phyloP scores from a whole-genome alignment of 1,284 basidiomycete species.

The Rhodotorula sp. region DNA sequence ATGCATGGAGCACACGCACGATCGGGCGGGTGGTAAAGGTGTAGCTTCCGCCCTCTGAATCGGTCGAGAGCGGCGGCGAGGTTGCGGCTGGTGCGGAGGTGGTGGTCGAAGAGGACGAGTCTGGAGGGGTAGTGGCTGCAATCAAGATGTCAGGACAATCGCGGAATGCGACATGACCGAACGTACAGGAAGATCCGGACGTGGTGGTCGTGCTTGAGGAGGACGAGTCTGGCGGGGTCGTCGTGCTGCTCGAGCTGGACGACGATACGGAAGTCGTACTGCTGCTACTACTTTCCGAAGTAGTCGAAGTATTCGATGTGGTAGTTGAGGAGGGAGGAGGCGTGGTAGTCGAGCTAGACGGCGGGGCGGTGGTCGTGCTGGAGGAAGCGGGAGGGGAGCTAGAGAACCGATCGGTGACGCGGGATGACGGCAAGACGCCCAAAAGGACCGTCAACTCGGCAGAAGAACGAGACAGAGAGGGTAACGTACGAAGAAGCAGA shows the following conservation, averaged over 20 bases:
- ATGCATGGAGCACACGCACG: constrained; percentile 6
- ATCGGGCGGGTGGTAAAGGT: constrained; percentile 33
- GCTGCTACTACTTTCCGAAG: background rate
- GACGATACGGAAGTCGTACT: background rate
- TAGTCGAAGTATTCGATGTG: background rate
- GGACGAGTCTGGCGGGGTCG: background rate
- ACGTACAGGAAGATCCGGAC: background rate
- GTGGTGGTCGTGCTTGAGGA: background rate
- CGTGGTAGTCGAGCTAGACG: background rate
- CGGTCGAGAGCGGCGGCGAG: constrained; percentile 18
- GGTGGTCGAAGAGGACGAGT: background rate
- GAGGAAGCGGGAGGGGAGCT: background rate
- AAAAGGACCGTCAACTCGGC: background rate
- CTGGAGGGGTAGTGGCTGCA: background rate
- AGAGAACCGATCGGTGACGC: background rate
- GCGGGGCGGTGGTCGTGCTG: background rate
- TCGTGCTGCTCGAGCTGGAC: background rate
- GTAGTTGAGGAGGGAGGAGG: background rate
- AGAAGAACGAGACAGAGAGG: background rate
- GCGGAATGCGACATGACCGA: background rate
- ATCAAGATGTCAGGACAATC: background rate
- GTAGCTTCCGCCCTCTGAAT: constrained; percentile 22
- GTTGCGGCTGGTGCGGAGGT: background rate
- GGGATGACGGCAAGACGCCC: background rate
- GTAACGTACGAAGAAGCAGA: background rate